phyloP scores from a whole-genome alignment of 2,329 filamentous ascomycete genomes.

The Cladophialophora exuberans region DNA sequence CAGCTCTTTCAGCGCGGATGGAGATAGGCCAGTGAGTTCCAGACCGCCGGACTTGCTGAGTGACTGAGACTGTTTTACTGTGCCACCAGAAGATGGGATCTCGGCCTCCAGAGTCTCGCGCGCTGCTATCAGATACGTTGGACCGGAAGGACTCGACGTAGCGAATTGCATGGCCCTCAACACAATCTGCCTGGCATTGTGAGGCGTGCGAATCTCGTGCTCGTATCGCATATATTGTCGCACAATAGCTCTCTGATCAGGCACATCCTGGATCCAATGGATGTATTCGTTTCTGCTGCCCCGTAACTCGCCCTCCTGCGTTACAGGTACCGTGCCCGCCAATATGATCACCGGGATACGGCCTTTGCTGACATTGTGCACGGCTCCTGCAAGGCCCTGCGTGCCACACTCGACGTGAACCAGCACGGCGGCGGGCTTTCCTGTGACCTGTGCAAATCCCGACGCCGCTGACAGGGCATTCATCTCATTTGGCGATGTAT shows the following conservation, averaged over 20 bases:
- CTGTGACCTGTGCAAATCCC: slow-evolving; percentile 73
- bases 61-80: slow-evolving; percentile 62
- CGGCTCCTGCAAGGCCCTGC: slow-evolving; percentile 73
- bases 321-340: slow-evolving; percentile 75
- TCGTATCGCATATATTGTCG: slow-evolving; percentile 83
- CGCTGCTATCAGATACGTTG: slow-evolving; percentile 76
- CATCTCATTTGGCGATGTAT: slow-evolving; percentile 59
- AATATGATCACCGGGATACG: slow-evolving; percentile 77
- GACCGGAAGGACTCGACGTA: slow-evolving; percentile 73
- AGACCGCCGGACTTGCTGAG: neutral
- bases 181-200: slow-evolving; percentile 87
- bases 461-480: slow-evolving; percentile 84
- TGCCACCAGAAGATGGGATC: too few relatives aligned
- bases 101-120: slow-evolving; percentile 76
- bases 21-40: slow-evolving; percentile 51
- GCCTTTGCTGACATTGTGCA: slow-evolving; percentile 77
- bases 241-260: slow-evolving; percentile 78
- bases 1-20: slow-evolving; percentile 49
- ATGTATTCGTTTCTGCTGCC: slow-evolving; percentile 80
- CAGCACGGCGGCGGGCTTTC: slow-evolving; percentile 74
- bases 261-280: slow-evolving; percentile 83
- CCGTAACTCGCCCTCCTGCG: slow-evolving; percentile 74
- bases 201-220: slow-evolving; percentile 79
- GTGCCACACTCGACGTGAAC: slow-evolving; percentile 85
- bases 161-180: slow-evolving; percentile 83